phyloP scores from a whole-genome alignment of 495 filamentous ascomycete species.

The Penicillium herquei region DNA sequence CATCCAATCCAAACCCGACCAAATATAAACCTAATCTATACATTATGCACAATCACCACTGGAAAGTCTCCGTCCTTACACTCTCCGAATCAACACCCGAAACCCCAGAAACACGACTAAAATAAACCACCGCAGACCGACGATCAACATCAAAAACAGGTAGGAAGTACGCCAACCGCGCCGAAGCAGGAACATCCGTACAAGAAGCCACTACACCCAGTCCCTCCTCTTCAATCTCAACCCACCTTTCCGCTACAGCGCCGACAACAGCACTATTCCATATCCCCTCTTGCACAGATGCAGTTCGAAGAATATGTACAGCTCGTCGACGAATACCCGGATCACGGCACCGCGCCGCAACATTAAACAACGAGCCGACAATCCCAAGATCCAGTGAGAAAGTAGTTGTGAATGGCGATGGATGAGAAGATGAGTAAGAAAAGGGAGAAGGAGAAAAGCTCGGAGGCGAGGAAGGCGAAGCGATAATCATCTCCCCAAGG shows the following conservation, averaged over 20 bases:
- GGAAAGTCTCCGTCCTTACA: slow-evolving; percentile 2
- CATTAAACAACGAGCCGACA: slow-evolving; percentile 53
- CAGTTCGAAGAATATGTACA: slow-evolving; percentile 51
- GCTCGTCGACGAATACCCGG: slow-evolving; percentile 52
- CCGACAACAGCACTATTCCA: slow-evolving; percentile 60
- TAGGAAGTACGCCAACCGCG: background rate
- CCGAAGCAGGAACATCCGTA: slow-evolving; percentile 1
- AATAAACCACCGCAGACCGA: slow-evolving; percentile 2
- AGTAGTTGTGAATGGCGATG: background rate
- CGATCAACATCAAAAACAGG: slow-evolving; percentile 7
- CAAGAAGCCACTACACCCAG: background rate
- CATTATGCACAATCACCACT: background rate
- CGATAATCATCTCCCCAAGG: slow-evolving; percentile 19
- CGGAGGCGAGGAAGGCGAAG: background rate
- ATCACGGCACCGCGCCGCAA: slow-evolving; percentile 60
- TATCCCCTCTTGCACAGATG: slow-evolving; percentile 59
- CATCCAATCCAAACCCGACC: too few species aligned
- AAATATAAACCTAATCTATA: too few species aligned
- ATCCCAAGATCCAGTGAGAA: slow-evolving; percentile 44
- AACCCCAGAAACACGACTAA: background rate
- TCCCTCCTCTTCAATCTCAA: slow-evolving; percentile 52
- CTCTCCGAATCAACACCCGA: background rate
- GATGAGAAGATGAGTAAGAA: background rate
- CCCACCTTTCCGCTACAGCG: slow-evolving; percentile 52
- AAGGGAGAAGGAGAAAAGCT: background rate